phyloP scores from a whole-genome alignment of 1,284 basidiomycete genomes.

The Puccinia polysora region DNA sequence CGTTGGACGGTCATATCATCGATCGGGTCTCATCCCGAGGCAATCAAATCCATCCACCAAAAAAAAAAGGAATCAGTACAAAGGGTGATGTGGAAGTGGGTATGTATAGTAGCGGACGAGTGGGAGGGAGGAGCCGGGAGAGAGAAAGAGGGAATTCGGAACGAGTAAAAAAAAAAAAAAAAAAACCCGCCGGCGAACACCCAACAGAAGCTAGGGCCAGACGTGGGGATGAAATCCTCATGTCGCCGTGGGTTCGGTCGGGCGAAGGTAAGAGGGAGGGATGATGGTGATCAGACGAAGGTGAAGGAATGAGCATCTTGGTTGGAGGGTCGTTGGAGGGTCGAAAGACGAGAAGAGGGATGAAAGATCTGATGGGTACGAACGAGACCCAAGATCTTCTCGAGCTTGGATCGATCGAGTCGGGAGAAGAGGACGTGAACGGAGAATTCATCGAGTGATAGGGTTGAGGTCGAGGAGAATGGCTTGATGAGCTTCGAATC shows the following conservation, averaged over 20 bases:
- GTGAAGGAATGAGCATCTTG: constrained; percentile 3
- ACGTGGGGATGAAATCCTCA: not conserved
- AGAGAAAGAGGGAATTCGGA: not conserved
- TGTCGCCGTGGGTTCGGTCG: not conserved
- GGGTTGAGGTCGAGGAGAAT: not conserved
- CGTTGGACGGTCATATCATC: no score
- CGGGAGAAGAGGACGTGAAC: constrained; percentile 48
- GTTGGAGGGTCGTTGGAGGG: no score
- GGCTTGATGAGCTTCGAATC: no score
- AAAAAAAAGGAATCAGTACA: not conserved
- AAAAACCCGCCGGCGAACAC: no score
- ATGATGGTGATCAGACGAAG: constrained; percentile 1
- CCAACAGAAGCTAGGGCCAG: not conserved
- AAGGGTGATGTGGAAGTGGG: not conserved
- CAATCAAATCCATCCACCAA: no score
- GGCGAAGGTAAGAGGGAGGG: no score
- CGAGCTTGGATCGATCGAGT: constrained; percentile 79
- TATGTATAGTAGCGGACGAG: not conserved
- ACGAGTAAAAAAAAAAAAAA: no score
- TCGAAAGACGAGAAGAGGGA: constrained; percentile 45
- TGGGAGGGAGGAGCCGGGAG: not conserved
- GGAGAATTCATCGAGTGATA: constrained; percentile 61
- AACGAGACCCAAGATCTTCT: constrained; percentile 65
- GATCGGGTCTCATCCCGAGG: no score
- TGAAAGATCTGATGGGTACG: constrained; percentile 55